These are phyloP conservation scores for Phytophthora vignae DNA, from an alignment of 352 stramenopile species.

Conservation along the genomic window DNA sequence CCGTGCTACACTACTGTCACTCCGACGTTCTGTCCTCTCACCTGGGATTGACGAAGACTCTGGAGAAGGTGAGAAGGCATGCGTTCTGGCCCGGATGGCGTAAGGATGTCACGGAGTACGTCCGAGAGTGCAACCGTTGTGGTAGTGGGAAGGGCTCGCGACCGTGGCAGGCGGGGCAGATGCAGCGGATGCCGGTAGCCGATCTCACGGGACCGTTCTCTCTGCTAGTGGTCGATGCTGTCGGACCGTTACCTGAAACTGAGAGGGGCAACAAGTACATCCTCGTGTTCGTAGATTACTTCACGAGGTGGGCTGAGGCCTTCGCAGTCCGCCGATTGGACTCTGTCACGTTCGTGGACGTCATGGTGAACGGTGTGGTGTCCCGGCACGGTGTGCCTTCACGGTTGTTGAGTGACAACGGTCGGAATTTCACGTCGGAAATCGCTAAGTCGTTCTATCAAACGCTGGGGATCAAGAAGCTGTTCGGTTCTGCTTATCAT, in stretches of 20 bases:
- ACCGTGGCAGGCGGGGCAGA: constrained; percentile 1
- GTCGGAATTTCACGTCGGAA: constrained; percentile 5
- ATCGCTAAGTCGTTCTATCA: constrained; percentile 15
- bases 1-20: constrained; percentile 22
- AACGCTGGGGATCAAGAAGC: constrained; percentile 8
- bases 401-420: constrained; percentile 10
- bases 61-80: constrained; percentile 7
- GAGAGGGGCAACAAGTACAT: background rate
- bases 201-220: constrained; percentile 5
- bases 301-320: background rate
- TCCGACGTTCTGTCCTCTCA: constrained; percentile 4
- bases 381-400: background rate
- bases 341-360: background rate
- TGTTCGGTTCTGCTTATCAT: background rate
- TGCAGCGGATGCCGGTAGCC: constrained; percentile 12
- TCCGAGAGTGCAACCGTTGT: background rate
- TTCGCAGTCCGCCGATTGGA: background rate
- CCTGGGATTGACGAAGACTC: constrained; percentile 3
- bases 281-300: background rate
- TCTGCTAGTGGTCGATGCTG: too few species aligned
- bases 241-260: background rate
- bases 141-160: background rate
- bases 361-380: too few species aligned
- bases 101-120: background rate
- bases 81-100: constrained; percentile 1